Conservation (phyloP, 176 grass and related monocot genomes). For the Oryza coarctata region DNA sequence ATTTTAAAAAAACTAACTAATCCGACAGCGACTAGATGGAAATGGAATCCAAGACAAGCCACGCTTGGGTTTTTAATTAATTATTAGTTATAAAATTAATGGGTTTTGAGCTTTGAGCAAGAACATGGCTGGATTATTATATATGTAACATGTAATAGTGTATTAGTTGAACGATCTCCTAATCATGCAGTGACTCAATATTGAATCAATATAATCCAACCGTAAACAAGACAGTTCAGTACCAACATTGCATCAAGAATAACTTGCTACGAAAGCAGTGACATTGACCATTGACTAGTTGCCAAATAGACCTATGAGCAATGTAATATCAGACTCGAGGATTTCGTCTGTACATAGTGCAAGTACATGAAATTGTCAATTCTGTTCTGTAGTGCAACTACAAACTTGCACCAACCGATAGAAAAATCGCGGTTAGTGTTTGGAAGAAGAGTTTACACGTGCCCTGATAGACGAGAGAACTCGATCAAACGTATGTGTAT, state of each 20-base stretch:
- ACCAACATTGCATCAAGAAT: not conserved
- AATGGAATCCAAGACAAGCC: not conserved
- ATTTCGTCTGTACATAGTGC: not conserved
- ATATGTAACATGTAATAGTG: not conserved
- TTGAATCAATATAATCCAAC: not conserved
- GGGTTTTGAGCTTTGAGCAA: no score
- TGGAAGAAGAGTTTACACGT: not conserved
- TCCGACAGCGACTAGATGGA: not conserved
- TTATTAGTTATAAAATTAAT: not conserved
- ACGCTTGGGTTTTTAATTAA: not conserved
- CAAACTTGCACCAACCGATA: not conserved
- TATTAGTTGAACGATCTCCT: not conserved
- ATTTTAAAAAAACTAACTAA: not conserved
- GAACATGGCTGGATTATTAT: not conserved
- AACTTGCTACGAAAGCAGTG: not conserved
- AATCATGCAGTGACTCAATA: not conserved
- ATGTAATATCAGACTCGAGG: not conserved
- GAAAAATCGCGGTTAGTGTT: not conserved
- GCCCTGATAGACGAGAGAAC: no score
- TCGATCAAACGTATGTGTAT: no score
- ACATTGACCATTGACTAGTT: not conserved
- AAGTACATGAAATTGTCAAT: not conserved
- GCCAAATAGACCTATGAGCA: not conserved
- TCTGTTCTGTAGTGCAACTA: not conserved
- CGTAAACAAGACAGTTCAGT: not conserved